Percentiles rank a stretch among this genome's conserved stretches.
phyloP scores from a whole-genome alignment of 371 early-diverging fungal genomes.

The Mucor mucedo region DNA sequence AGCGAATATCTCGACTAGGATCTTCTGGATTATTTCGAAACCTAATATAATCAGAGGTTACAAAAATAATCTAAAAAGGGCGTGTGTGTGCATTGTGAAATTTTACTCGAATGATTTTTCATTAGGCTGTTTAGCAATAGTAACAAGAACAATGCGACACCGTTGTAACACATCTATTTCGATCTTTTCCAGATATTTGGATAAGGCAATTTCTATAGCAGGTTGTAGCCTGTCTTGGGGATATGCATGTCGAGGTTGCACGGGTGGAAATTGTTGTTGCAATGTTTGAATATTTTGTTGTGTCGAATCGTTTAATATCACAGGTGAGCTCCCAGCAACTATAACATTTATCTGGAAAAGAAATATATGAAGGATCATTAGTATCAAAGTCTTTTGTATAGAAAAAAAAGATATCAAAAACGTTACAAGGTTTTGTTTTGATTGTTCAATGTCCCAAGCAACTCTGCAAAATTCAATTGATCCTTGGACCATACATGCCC shows the following conservation, averaged over 20 bases:
- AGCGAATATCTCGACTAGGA: constrained; percentile 17
- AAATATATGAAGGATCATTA: background rate
- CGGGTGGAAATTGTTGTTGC: constrained; percentile 23
- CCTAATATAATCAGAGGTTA: constrained; percentile 2
- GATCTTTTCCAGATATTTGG: constrained; percentile 1
- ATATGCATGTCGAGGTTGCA: constrained; percentile 26
- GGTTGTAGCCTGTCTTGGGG: constrained; percentile 20
- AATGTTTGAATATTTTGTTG: constrained; percentile 13
- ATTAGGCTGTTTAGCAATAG: constrained; percentile 16
- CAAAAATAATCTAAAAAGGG: background rate
- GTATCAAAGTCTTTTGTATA: background rate
- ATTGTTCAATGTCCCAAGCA: constrained; percentile 30
- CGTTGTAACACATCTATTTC: constrained; percentile 5
- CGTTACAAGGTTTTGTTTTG: constrained; percentile 18
- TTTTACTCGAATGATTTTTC: constrained; percentile 26
- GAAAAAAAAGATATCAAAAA: background rate
- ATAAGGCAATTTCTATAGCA: constrained; percentile 16
- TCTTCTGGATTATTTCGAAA: constrained; percentile 34
- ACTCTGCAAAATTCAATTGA: constrained; percentile 41
- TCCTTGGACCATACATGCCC: constrained; percentile 44
- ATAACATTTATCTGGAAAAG: constrained; percentile 26
- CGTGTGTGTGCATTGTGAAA: no score
- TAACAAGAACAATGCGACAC: constrained; percentile 27
- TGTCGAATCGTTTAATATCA: constrained; percentile 14
- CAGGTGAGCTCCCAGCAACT: constrained; percentile 19